phyloP scores from a whole-genome alignment of 2,329 filamentous ascomycete species.

The Chaetomiaceae sp. region DNA sequence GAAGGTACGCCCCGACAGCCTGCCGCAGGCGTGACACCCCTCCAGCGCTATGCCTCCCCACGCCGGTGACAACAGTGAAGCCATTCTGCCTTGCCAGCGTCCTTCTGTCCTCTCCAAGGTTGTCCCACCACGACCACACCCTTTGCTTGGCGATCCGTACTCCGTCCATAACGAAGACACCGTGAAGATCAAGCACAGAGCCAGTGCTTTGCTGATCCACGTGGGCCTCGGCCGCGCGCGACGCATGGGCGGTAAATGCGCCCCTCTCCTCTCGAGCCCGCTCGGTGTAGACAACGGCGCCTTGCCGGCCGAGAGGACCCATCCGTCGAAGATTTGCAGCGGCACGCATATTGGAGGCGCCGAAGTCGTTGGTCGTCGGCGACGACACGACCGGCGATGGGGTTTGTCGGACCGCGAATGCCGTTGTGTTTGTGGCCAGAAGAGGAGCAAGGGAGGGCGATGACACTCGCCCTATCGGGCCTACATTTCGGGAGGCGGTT shows the following conservation, averaged over 20 bases:
- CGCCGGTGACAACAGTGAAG: constrained; percentile 75
- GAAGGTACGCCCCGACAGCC: constrained; percentile 71
- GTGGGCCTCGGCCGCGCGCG: constrained; percentile 64
- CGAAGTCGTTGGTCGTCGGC: background rate
- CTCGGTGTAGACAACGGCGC: constrained; percentile 70
- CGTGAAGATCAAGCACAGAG: constrained; percentile 71
- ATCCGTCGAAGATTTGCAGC: constrained; percentile 41
- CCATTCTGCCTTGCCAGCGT: constrained; percentile 44
- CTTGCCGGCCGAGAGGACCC: constrained; percentile 69
- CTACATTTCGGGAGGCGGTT: background rate
- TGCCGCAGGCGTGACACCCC: constrained; percentile 73
- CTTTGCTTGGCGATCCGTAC: constrained; percentile 68
- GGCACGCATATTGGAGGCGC: constrained; percentile 13
- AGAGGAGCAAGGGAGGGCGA: background rate
- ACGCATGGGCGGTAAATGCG: constrained; percentile 47
- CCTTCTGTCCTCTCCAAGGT: constrained; percentile 57
- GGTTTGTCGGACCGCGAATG: too few relatives aligned
- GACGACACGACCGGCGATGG: too few relatives aligned
- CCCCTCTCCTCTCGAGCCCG: constrained; percentile 61
- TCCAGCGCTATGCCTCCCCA: constrained; percentile 72
- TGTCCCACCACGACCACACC: constrained; percentile 72
- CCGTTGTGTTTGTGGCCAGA: background rate
- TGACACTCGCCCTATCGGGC: background rate
- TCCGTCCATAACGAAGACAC: constrained; percentile 74
- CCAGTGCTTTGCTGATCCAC: constrained; percentile 63